Evolutionary conservation across 176 grass and related monocot species (phyloP), one percentile per base, ranked within the genome.

Genomic region (barley (Hordeum vulgare)): DNA sequence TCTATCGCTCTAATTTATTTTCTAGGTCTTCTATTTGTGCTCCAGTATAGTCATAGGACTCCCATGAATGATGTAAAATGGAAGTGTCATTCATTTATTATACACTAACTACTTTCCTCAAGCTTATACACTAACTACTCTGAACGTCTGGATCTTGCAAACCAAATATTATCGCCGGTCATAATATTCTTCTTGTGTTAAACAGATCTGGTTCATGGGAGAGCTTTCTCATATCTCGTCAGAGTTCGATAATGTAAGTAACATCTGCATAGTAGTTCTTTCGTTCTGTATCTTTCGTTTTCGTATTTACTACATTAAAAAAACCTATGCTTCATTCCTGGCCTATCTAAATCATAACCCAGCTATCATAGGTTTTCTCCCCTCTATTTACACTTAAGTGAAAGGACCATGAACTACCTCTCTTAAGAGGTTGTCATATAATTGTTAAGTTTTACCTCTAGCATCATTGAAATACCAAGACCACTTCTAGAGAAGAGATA

Each of bases 201-300:
- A 41, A 41, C 88, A 99, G 96, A 72, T 99, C 59, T 99, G 96
- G 96, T 99, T 96, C 83, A 99, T 99, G 96, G 96, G 96, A 23
- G 96, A 99, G 85, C 90, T 88, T 89, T 99, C 96, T 84, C 93
- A 99, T 84, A 92, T 99, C 86, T 94, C 96, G 4, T 67, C 96
- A 27, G 96, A 99, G 74, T 94, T 99, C 35, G 91, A 99, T 82
- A 96, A 85, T 92, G 96, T 99, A 96, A 96, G 96, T 64, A 78
- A 72, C 36, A 90, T 80, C 11, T 71, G 53, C 35, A 6, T 7
- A 4, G 47, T 33, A 3, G 18, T 80, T 78, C 9, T 89, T 74
- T 47, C 26, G 33, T 45, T 4, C 40, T 18, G 69, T 81, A 60
- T 45, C 57, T 84, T 78, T 80, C 17, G 36, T 7, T 81, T 85